Base-by-base conservation (phyloP, 2,329 filamentous ascomycete species). In the Pseudovirgaria hyperparasitica region DNA sequence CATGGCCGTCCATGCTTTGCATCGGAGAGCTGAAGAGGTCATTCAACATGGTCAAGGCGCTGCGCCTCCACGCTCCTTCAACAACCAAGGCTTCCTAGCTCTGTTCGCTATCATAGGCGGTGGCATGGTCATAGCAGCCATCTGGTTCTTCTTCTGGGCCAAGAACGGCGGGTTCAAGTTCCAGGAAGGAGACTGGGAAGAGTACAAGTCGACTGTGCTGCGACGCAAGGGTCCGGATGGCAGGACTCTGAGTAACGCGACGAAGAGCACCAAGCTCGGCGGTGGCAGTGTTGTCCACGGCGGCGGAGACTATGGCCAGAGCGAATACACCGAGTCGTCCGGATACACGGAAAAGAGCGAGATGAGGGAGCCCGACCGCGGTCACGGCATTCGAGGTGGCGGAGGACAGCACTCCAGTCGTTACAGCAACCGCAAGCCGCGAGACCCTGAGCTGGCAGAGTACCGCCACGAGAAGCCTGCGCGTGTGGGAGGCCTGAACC, bases 121-220 rank as follows among this genome's bases (percentile, higher is more conserved):
- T 1, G 72, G 60, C 17, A 79, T 96, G 48, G 79, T 90, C 14
- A 32, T 81, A 4, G 70, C 65, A 0, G 71, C 67, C 14, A 84
- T 96, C 47, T 98, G 90, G 86, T 94, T 98, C 68, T 96, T 98
- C 69, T 92, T 55, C 42, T 92, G 82, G 80, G 87, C 87, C 31
- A 87, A 81, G 58, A 93, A 96, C 43, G 90, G 90, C 35, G 90
- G 90, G 9, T 94, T 96, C 61, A 63, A 80, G 37, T 96, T 85
- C 66, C 69, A 70, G 24, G 62, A 92, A 36, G 66, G 72, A 19
- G 90, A 98, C 56, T 98, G 90, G 87, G 87, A 96, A 5, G 90
- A 98, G 47, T 98, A 98, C 71, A 96, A 96, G 54, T 78, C 80
- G 2, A 94, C 87, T 0, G 90, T 98, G 2, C 58, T 98, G 23